Conservation (phyloP, 1,284 basidiomycete genomes). For the Sporisorium reilianum region DNA sequence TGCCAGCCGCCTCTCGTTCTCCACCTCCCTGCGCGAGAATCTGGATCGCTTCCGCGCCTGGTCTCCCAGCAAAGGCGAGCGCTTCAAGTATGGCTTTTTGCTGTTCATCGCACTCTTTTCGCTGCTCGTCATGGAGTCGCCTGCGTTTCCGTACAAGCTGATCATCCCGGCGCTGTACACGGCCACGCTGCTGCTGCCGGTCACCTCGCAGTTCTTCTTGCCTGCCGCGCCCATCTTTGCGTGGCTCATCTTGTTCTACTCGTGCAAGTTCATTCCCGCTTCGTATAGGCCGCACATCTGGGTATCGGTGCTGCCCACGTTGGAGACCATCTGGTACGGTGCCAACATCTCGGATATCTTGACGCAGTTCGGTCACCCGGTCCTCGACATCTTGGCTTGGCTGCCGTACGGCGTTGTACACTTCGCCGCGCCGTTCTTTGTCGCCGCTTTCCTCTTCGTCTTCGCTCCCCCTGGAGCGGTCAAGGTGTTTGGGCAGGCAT, state of each 20-base stretch:
- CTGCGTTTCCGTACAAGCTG: conserved; percentile 80
- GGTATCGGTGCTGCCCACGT: conserved; percentile 90
- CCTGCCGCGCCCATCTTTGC: conserved; percentile 88
- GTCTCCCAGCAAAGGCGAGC: conserved; percentile 50
- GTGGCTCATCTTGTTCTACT: conserved; percentile 79
- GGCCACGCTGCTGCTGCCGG: conserved; percentile 80
- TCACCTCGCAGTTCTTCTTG: conserved; percentile 91
- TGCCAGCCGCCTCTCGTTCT: conserved; percentile 58
- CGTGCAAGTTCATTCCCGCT: conserved; percentile 84
- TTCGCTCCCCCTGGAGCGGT: conserved; percentile 83
- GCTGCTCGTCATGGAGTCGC: conserved; percentile 81
- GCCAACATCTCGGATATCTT: conserved; percentile 97
- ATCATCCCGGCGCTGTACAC: conserved; percentile 81
- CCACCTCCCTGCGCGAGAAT: conserved; percentile 60
- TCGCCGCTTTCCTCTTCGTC: conserved; percentile 78
- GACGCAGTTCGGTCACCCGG: conserved; percentile 89
- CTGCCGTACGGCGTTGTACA: conserved; percentile 94
- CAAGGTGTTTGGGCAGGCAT: conserved; percentile 86
- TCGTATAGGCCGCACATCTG: conserved; percentile 83
- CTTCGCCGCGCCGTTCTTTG: conserved; percentile 80
- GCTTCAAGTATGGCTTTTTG: conserved; percentile 64
- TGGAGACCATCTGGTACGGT: conserved; percentile 93
- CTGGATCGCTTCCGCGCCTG: conserved; percentile 57
- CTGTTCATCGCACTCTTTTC: conserved; percentile 76
- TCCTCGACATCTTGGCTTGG: conserved; percentile 94